Percentiles rank a stretch among this genome's conserved stretches.
phyloP scores from a whole-genome alignment of 805 yeast species.

The Cyberlindnera misumaiensis region DNA sequence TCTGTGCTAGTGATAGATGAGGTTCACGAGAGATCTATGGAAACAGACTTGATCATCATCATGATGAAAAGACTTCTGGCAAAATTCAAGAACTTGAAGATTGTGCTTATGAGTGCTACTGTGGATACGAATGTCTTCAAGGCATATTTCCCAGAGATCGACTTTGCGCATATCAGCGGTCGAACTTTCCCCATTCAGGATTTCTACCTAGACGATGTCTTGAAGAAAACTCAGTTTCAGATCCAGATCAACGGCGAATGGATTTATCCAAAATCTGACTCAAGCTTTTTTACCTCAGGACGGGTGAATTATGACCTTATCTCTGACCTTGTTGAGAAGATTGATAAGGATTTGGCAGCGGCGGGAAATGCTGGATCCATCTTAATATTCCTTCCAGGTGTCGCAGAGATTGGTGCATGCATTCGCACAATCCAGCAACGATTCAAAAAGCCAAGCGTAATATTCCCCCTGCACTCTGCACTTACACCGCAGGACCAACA shows the following conservation, averaged over 20 bases:
- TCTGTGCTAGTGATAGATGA: conserved; percentile 81
- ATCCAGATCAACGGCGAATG: conserved; percentile 36
- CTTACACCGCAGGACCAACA: conserved; percentile 77
- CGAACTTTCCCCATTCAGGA: conserved; percentile 90
- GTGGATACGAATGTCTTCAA: conserved; percentile 66
- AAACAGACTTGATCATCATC: conserved; percentile 78
- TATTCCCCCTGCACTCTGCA: conserved; percentile 84
- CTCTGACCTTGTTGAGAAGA: conserved; percentile 42
- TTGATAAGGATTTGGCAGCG: conserved; percentile 41
- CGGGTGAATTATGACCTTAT: conserved; percentile 72
- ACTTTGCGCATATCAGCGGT: conserved; percentile 82
- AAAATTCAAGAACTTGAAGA: conserved; percentile 43
- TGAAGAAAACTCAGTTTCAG: conserved; percentile 50
- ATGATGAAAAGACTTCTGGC: conserved; percentile 57
- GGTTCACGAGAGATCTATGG: conserved; percentile 94
- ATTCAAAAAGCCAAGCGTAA: conserved; percentile 27
- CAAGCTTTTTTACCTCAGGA: conserved; percentile 58
- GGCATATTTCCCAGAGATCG: conserved; percentile 52
- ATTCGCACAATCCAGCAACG: conserved; percentile 31
- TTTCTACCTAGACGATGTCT: conserved; percentile 59
- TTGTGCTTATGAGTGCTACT: conserved; percentile 91
- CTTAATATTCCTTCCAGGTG: conserved; percentile 83
- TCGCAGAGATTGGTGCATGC: conserved; percentile 73
- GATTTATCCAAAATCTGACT: conserved; percentile 54
- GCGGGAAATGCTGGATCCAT: conserved; percentile 61